A percentile compares a stretch with the other conserved stretches of the same genome.
These are phyloP conservation scores for Quercus mongolica DNA, from an alignment of 306 rosid species.

Conservation along the genomic window DNA sequence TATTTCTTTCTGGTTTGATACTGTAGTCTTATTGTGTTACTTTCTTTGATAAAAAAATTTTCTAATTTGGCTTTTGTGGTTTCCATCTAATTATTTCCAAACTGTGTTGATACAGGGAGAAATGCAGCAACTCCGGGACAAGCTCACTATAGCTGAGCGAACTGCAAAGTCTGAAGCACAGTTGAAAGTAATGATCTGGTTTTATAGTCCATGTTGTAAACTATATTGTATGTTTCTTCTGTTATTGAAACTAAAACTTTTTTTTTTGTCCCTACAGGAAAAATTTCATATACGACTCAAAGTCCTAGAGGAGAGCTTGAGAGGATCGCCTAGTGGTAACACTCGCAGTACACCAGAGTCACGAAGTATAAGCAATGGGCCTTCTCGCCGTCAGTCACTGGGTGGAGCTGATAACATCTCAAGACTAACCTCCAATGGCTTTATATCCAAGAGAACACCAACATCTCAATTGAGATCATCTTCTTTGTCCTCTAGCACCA, in stretches of 20 bases:
- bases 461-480: slow-evolving; percentile 56
- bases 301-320: slow-evolving; percentile 92
- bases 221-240: slow-evolving; percentile 34
- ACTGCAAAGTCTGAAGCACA: slow-evolving; percentile 91
- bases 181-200: slow-evolving; percentile 78
- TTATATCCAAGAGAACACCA: slow-evolving; percentile 74
- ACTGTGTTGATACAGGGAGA: slow-evolving; percentile 67
- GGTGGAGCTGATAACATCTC: slow-evolving; percentile 92
- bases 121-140: slow-evolving; percentile 98
- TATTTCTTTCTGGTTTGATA: slow-evolving; percentile 7
- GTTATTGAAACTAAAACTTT: slow-evolving; percentile 28
- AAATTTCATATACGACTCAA: slow-evolving; percentile 86
- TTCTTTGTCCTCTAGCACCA: slow-evolving; percentile 62
- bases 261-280: slow-evolving; percentile 54
- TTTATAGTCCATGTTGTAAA: slow-evolving; percentile 33
- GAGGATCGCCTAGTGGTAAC: slow-evolving; percentile 69
- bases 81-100: slow-evolving; percentile 12
- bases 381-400: slow-evolving; percentile 94
- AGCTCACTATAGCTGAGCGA: slow-evolving; percentile 82
- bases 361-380: slow-evolving; percentile 76
- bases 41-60: not conserved
- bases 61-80: slow-evolving; percentile 12
- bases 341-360: slow-evolving; percentile 77
- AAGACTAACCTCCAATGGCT: slow-evolving; percentile 77
- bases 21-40: not conserved